These are phyloP conservation scores for Populus nigra DNA, from an alignment of 345 rosid genomes.

Conservation along the genomic window DNA sequence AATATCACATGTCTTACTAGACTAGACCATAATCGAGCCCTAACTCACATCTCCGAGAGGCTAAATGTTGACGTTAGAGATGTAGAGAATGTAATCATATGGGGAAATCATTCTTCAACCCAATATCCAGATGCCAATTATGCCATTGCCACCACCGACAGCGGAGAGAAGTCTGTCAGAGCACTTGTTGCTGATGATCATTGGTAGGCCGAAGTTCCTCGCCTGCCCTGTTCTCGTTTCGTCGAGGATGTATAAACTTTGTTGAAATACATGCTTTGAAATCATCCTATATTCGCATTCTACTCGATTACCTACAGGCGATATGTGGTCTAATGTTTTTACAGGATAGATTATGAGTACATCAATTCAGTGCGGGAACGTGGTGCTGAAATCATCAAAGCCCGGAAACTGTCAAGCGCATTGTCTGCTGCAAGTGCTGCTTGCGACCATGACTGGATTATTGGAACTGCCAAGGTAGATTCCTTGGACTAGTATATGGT, in stretches of 20 bases:
- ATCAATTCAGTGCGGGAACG: slow-evolving; percentile 59
- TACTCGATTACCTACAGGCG: too few species aligned
- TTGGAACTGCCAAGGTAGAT: slow-evolving; percentile 65
- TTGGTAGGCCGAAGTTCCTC: slow-evolving; percentile 36
- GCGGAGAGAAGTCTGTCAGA: slow-evolving; percentile 42
- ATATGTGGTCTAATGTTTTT: too few species aligned
- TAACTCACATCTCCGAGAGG: slow-evolving; percentile 66
- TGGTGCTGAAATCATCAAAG: slow-evolving; percentile 60
- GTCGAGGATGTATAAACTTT: too few species aligned
- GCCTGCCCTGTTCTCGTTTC: neutral
- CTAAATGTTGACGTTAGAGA: slow-evolving; percentile 49
- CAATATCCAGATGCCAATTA: slow-evolving; percentile 83
- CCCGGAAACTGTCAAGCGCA: slow-evolving; percentile 67
- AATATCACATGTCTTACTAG: slow-evolving; percentile 80
- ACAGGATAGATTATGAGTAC: slow-evolving; percentile 57
- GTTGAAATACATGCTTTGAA: too few species aligned
- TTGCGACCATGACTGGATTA: slow-evolving; percentile 87
- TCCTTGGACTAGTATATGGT: neutral
- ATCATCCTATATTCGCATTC: too few species aligned
- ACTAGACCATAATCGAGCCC: slow-evolving; percentile 79
- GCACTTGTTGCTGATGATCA: slow-evolving; percentile 50
- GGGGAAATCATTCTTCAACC: slow-evolving; percentile 94
- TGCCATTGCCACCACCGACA: slow-evolving; percentile 40
- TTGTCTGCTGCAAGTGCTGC: slow-evolving; percentile 81
- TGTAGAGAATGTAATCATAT: slow-evolving; percentile 65